Evolutionary conservation across 2,329 filamentous ascomycete genomes (phyloP), one percentile per base, ranked within the genome.

Genomic region (Aureobasidium sp.): DNA sequence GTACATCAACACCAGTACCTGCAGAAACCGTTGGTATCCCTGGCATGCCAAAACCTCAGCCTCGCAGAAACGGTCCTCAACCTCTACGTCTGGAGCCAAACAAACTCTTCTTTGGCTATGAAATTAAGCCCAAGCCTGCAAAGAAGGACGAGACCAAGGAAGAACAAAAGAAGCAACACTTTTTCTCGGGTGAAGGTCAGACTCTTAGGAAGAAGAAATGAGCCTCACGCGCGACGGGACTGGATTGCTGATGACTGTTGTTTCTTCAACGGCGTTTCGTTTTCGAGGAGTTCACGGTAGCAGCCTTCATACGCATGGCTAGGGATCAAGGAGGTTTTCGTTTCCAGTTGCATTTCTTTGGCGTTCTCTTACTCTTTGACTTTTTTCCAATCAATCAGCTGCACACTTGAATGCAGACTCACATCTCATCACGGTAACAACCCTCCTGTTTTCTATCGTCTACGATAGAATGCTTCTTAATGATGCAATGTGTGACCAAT

Each of bases 51-150:
- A 68, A 67, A 65, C 71, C 64, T 53, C 67, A 71, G 4, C 72
- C 78, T 54, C 77, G 83, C 64, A 85, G 81, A 14, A 91, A 93
- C 66, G 92, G 91, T 0, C 91, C 93, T 0, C 89, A 94, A 71
- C 91, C 93, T 3, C 81, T 99, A 8, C 83, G 94, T 32, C 74
- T 99, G 57, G 84, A 90, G 0, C 88, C 89, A 0, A 94, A 94
- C 69, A 96, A 97, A 75, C 81, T 99, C 5, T 99, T 99, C 79
- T 96, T 99, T 66, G 94, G 94, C 3, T 99, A 97, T 70, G 88
- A 96, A 70, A 83, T 96, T 71, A 96, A 89, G 74, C 93, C 93
- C 0, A 81, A 95, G 45, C 92, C 91, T 78, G 90, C 89, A 9
- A 85, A 88, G 62, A 87, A 85, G 39, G 85, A 90, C 62, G 86